Base-by-base conservation (phyloP, 306 rosid species). In the Rosa chinensis region DNA sequence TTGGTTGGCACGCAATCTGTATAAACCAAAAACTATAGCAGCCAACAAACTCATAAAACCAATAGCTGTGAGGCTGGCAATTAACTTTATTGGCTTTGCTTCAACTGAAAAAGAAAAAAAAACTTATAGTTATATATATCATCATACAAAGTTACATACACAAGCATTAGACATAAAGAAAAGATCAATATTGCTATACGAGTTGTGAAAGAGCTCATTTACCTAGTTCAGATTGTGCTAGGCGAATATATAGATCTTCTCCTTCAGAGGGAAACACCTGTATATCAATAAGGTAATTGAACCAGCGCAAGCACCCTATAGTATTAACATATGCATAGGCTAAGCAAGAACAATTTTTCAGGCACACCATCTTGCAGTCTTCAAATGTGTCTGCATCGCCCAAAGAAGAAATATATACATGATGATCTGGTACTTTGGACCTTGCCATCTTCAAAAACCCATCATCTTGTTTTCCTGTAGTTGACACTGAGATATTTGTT, bases 141-240 rank as follows among this genome's bases (percentile, higher is more conserved):
- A 5, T 52, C 58, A 16, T 52, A 52, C 10, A 52, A 6, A 4
- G 21, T 52, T 50, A 68, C 28, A 76, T n/a, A 6, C 25, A 56
- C 11, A 56, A 16, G 18, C 44, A 18, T 8, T 13, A 5, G 23
- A 76, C 17, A 2, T 10, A 6, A 14, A 21, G 14, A 76, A 45
- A 66, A 13, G 0, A 12, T 42, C n/a, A 25, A 52, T 5, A 52
- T 17, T 52, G 9, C 64, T 58, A 45, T 13, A 28, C 13, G 10
- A 44, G 47, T 3, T 63, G 58, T 6, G 50, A 4, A 58, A 43
- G 39, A 13, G 21, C 12, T 10, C 23, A 16, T 55, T 53, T 52
- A 85, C 90, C 84, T 42, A 87, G 78, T 78, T 89, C 87, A 12
- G 86, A 74, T 18, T 66, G 45, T 18, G 88, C 79, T 28, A 74